Conservation (phyloP, 1,284 basidiomycete genomes). For the Thelephora terrestris region DNA sequence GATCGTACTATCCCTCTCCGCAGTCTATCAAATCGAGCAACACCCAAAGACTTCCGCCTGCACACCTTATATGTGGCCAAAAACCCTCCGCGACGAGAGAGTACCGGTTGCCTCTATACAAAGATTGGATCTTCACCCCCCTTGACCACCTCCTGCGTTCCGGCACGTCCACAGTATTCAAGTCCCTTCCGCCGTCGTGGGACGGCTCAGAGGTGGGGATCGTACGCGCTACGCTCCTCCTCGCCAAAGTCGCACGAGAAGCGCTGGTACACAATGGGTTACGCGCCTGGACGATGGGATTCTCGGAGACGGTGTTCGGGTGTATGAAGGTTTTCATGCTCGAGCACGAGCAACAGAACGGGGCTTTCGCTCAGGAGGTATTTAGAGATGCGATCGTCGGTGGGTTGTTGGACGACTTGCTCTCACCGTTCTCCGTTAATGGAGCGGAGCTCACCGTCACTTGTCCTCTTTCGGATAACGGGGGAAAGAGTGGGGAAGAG, state of each 20-base stretch:
- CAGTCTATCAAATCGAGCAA: constrained; percentile 42
- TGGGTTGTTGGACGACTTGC: constrained; percentile 45
- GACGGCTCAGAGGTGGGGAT: constrained; percentile 75
- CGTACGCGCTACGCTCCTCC: constrained; percentile 39
- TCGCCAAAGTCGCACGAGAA: constrained; percentile 19
- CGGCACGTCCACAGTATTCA: constrained; percentile 64
- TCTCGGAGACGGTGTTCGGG: constrained; percentile 56
- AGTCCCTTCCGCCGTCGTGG: constrained; percentile 65
- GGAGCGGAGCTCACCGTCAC: constrained; percentile 16
- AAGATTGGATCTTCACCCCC: constrained; percentile 68
- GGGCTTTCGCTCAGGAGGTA: constrained; percentile 51
- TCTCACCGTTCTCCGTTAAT: constrained; percentile 40
- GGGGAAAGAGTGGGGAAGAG: constrained; percentile 13
- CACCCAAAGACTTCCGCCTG: constrained; percentile 43
- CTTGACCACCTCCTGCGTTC: constrained; percentile 79
- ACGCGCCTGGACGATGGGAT: constrained; percentile 29
- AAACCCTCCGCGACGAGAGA: constrained; percentile 10
- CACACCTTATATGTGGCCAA: constrained; percentile 13
- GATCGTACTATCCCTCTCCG: constrained; percentile 36
- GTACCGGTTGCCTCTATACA: constrained; percentile 52
- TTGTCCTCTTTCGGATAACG: constrained; percentile 1
- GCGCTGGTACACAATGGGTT: constrained; percentile 34
- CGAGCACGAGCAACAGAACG: constrained; percentile 61
- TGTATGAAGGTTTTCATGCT: constrained; percentile 96
- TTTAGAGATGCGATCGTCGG: constrained; percentile 59